Evolutionary conservation across 495 filamentous ascomycete species (phyloP).

Genomic region (Penicillium waksmanii): DNA sequence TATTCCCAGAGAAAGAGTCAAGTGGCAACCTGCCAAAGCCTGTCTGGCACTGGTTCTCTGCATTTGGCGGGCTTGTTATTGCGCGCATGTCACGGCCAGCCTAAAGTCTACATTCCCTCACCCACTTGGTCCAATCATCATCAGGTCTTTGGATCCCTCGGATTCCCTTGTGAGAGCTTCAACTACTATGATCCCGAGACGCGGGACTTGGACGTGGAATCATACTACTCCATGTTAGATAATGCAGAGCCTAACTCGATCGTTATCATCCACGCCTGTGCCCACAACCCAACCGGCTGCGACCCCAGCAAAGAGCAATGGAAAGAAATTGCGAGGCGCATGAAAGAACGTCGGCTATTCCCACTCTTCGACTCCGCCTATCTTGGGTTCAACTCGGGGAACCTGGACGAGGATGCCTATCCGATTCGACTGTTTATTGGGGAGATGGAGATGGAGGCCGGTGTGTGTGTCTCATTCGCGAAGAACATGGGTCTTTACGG

Average conservation of each 20-base stretch:
- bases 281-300: constrained; percentile 52
- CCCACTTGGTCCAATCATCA: constrained; percentile 47
- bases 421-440: constrained; percentile 42
- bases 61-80: constrained; percentile 81
- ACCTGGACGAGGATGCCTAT: constrained; percentile 46
- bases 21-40: constrained; percentile 59
- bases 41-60: constrained; percentile 85
- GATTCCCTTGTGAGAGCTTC: constrained; percentile 31
- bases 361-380: constrained; percentile 52
- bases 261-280: constrained; percentile 50
- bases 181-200: constrained; percentile 30
- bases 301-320: constrained; percentile 48
- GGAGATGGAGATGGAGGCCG: constrained; percentile 32
- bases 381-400: constrained; percentile 47
- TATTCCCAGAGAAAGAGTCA: constrained; percentile 4
- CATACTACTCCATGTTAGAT: constrained; percentile 24
- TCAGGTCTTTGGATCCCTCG: constrained; percentile 39
- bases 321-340: constrained; percentile 37
- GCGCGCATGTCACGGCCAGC: constrained; percentile 30
- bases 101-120: constrained; percentile 35
- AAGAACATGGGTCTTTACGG: constrained; percentile 56
- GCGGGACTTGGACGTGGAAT: constrained; percentile 25
- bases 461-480: constrained; percentile 45
- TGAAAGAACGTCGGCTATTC: constrained; percentile 38
- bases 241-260: constrained; percentile 29